These are phyloP conservation scores for Fonsecaea nubica DNA, from an alignment of 2,329 filamentous ascomycete species.

Conservation along the genomic window DNA sequence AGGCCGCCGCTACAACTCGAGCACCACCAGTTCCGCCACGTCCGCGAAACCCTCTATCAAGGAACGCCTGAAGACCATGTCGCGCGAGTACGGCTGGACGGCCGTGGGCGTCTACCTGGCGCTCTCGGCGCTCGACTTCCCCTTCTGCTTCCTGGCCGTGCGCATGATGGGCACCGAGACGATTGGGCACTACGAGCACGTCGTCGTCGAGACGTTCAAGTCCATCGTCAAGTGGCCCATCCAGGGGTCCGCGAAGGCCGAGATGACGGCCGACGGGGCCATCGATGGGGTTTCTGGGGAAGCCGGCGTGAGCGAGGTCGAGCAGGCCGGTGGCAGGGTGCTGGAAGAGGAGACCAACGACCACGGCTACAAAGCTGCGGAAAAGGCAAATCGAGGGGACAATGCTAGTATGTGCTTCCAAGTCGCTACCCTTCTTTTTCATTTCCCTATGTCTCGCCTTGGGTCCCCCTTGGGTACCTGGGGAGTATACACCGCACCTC, in stretches of 20 bases:
- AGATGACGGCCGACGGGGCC: conserved; percentile 15
- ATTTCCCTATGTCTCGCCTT: background rate
- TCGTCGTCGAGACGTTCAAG: conserved; percentile 50
- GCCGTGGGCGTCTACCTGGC: conserved; percentile 88
- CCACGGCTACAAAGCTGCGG: conserved; percentile 67
- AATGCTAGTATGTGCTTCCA: conserved; percentile 71
- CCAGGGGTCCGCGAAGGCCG: conserved; percentile 23
- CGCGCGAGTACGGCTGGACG: conserved; percentile 91
- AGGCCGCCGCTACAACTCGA: conserved; percentile 32
- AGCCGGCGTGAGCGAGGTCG: conserved; percentile 36
- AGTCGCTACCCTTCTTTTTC: background rate
- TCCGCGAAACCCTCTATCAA: conserved; percentile 61
- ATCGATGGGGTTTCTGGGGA: conserved; percentile 14
- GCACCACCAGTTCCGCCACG: conserved; percentile 37
- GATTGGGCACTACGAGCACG: conserved; percentile 68
- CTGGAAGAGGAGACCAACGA: conserved; percentile 42
- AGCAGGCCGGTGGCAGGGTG: conserved; percentile 40
- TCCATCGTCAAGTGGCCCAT: conserved; percentile 41
- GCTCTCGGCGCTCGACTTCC: conserved; percentile 86
- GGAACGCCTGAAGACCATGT: conserved; percentile 79
- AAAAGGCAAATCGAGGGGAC: conserved; percentile 66
- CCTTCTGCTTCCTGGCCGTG: conserved; percentile 91
- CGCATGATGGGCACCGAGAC: conserved; percentile 80
- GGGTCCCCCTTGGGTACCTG: too few relatives aligned
- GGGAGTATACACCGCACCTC: too few relatives aligned